These are phyloP conservation scores for Phaeosphaeria sp. DNA, from an alignment of 2,329 filamentous ascomycete species.

Conservation along the genomic window DNA sequence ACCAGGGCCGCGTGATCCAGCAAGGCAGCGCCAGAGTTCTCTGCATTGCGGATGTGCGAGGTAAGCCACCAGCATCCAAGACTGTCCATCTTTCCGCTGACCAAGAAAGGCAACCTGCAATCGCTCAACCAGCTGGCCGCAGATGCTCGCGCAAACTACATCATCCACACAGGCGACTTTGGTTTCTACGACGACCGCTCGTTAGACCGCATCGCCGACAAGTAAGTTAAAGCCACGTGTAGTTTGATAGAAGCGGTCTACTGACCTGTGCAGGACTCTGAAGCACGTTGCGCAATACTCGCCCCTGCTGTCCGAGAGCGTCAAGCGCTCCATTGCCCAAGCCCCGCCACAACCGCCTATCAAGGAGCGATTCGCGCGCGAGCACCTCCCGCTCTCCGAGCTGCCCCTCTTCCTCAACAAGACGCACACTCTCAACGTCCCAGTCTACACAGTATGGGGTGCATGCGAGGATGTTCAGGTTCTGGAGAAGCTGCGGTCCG, in stretches of 20 bases:
- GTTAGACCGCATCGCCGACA: conserved; percentile 95
- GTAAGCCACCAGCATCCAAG: conserved; percentile 33
- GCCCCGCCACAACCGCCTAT: conserved; percentile 72
- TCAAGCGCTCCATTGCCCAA: conserved; percentile 70
- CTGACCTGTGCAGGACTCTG: conserved; percentile 70
- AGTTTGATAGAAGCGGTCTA: neutral
- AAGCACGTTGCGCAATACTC: conserved; percentile 99
- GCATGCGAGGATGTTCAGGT: conserved; percentile 98
- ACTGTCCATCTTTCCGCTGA: conserved; percentile 10
- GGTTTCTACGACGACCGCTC: conserved; percentile 98
- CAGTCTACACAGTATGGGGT: conserved; percentile 98
- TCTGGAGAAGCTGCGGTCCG: conserved; percentile 94
- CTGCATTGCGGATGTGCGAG: conserved; percentile 61
- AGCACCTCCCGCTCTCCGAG: conserved; percentile 89
- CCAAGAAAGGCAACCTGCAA: conserved; percentile 80
- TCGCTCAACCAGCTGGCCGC: conserved; percentile 96
- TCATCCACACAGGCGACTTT: conserved; percentile 98
- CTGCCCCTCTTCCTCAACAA: conserved; percentile 87
- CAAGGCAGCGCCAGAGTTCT: conserved; percentile 56
- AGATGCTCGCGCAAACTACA: conserved; percentile 93
- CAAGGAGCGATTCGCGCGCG: conserved; percentile 81
- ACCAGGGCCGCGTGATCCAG: conserved; percentile 60
- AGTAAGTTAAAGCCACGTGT: conserved; percentile 64
- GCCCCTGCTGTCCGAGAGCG: conserved; percentile 81
- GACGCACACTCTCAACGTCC: conserved; percentile 88